A percentile compares a stretch with the other conserved stretches of the same genome.
Evolutionary conservation across 331 rosid genomes (phyloP).

Genomic region (Prunus yedoensis): DNA sequence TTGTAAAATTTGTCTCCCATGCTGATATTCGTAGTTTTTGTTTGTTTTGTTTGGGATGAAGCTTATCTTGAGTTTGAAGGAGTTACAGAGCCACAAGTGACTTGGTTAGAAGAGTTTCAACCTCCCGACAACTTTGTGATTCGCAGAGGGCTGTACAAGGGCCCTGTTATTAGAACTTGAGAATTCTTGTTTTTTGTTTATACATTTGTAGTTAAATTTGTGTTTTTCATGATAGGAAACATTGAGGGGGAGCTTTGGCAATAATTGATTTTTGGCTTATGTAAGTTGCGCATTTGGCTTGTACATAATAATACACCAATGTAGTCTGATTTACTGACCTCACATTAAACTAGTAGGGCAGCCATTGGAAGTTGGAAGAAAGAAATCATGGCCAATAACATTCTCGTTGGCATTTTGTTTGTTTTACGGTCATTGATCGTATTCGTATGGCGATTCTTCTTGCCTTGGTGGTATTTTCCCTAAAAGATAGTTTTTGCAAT

Average conservation of each 20-base stretch:
- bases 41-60: slow-evolving; percentile 32
- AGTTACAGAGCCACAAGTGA: slow-evolving; percentile 48
- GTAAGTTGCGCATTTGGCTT: slow-evolving; percentile 43
- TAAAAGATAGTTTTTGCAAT: background rate
- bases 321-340: slow-evolving; percentile 38
- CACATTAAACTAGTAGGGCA: slow-evolving; percentile 34
- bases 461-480: background rate
- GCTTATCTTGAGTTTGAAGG: slow-evolving; percentile 56
- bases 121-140: slow-evolving; percentile 93
- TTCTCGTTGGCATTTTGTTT: slow-evolving; percentile 33
- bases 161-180: slow-evolving; percentile 89
- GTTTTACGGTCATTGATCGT: slow-evolving; percentile 28
- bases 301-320: slow-evolving; percentile 57
- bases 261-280: slow-evolving; percentile 39
- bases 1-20: background rate
- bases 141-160: slow-evolving; percentile 84
- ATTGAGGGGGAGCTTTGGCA: slow-evolving; percentile 43
- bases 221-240: slow-evolving; percentile 37
- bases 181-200: slow-evolving; percentile 33
- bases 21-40: background rate
- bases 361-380: slow-evolving; percentile 25
- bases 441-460: background rate
- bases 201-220: slow-evolving; percentile 42
- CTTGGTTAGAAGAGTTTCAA: slow-evolving; percentile 90
- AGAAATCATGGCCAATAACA: slow-evolving; percentile 21